Percentiles rank a stretch among this genome's conserved stretches.
These are phyloP conservation scores for Coniochaeta sp. DNA, from an alignment of 2,329 filamentous ascomycete species.

Conservation along the genomic window DNA sequence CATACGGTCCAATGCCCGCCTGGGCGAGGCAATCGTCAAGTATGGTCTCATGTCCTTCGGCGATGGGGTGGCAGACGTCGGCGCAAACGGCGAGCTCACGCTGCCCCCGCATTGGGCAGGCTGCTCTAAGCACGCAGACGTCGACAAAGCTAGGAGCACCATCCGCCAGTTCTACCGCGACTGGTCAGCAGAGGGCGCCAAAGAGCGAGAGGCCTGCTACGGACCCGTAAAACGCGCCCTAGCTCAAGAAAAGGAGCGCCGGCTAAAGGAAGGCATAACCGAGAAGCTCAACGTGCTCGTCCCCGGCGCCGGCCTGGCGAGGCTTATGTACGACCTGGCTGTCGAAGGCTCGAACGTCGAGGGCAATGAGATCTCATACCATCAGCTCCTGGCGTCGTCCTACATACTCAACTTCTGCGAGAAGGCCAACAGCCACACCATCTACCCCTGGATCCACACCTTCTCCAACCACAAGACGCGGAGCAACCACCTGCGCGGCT, in stretches of 20 bases:
- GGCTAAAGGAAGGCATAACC: constrained; percentile 6
- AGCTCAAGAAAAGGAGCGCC: constrained; percentile 26
- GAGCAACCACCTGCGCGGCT: constrained; percentile 65
- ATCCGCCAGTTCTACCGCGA: constrained; percentile 92
- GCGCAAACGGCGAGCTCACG: constrained; percentile 22
- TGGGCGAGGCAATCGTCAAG: constrained; percentile 73
- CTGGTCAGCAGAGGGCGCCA: constrained; percentile 73
- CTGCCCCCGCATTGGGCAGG: constrained; percentile 62
- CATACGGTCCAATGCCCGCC: constrained; percentile 79
- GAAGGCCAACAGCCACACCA: constrained; percentile 54
- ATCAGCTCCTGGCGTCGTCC: constrained; percentile 82
- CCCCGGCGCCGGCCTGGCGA: constrained; percentile 81
- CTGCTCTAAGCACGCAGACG: constrained; percentile 63
- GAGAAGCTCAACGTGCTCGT: constrained; percentile 63
- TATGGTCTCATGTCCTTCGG: constrained; percentile 62
- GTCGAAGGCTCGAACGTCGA: constrained; percentile 66
- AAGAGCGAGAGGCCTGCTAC: constrained; percentile 73
- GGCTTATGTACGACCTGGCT: constrained; percentile 84
- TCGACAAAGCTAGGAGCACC: constrained; percentile 89
- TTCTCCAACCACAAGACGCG: constrained; percentile 81
- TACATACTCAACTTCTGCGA: constrained; percentile 66
- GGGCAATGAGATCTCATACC: constrained; percentile 95
- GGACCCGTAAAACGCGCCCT: constrained; percentile 65
- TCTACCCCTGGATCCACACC: constrained; percentile 80
- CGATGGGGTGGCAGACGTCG: constrained; percentile 26